phyloP scores from a whole-genome alignment of 2,329 filamentous ascomycete species.

The Seiridium unicorne region DNA sequence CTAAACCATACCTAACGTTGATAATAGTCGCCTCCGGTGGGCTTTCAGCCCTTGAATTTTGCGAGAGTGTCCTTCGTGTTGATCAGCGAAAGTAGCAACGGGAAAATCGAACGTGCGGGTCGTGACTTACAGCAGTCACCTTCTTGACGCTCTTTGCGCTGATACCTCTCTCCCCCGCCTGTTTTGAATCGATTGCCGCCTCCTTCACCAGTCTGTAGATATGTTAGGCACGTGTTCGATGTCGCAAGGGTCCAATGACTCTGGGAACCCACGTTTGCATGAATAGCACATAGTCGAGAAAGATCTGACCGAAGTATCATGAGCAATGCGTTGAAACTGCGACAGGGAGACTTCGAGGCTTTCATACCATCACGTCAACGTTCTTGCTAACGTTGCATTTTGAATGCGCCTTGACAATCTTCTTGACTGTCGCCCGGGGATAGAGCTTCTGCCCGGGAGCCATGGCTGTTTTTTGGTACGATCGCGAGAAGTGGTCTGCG shows the following conservation, averaged over 20 bases:
- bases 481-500: too few relatives aligned
- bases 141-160: conserved; percentile 76
- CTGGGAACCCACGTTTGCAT: conserved; percentile 58
- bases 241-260: too few relatives aligned
- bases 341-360: conserved; percentile 11
- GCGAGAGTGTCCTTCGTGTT: conserved; percentile 57
- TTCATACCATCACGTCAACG: conserved; percentile 74
- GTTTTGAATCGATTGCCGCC: conserved; percentile 72
- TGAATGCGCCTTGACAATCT: conserved; percentile 86
- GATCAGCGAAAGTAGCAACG: not conserved
- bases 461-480: conserved; percentile 36
- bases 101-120: not conserved
- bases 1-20: too few relatives aligned
- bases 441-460: conserved; percentile 72
- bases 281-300: conserved; percentile 80
- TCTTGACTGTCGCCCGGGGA: conserved; percentile 80
- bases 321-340: conserved; percentile 23
- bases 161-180: conserved; percentile 69
- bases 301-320: conserved; percentile 57
- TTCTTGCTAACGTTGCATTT: conserved; percentile 80
- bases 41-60: conserved; percentile 64
- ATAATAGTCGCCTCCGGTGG: too few relatives aligned
- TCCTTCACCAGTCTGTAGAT: conserved; percentile 71
- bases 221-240: not conserved
- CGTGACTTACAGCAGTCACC: conserved; percentile 66